Base-by-base conservation (phyloP, 768 basidiomycete species). In the Tephrocybe sp. region DNA sequence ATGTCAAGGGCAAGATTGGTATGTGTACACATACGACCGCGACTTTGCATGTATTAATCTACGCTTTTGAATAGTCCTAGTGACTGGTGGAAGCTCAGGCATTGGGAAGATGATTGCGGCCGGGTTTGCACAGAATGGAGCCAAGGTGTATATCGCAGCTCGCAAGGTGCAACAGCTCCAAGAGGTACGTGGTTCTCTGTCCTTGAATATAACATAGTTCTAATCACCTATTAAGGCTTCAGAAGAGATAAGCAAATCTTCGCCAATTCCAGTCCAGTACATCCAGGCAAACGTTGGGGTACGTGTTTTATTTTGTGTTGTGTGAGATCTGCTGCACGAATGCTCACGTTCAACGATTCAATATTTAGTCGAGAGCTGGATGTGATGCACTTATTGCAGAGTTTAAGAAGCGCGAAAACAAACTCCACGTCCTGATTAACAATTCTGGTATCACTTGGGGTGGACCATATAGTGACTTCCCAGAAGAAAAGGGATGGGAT, bases 61-160 rank as follows among this genome's bases (percentile, higher is more conserved):
- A 14, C n/a, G 16, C 33, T 48, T 8, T n/a, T 33, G 38, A 45
- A 26, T 48, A 87, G 88, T 86, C 44, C 80, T 92, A 40, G 80
- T 92, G 16, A 92, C 89, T 1, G 92, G 92, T 2, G 92, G 92
- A 17, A 83, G 87, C 42, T 85, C 86, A 35, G 92, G 92, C 1
- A 80, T 95, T 39, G 92, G 92, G 7, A 84, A 80, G 61, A 86
- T 90, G 80, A 92, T 94, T 59, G 90, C 92, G 19, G 72, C 82
- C 0, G 85, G 88, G 1, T 85, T 91, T 58, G 88, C 86, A 1
- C 81, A 85, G 68, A 93, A 94, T 60, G 92, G 92, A 11, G 89
- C 86, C 31, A 86, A 83, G 59, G 92, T 96, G 36, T 93, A 94
- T 70, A 92, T 95, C 57, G 91, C 92, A 12, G 85, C 89, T 10